These are phyloP conservation scores for Amanita muscaria DNA, from an alignment of 768 basidiomycete species.

Conservation along the genomic window DNA sequence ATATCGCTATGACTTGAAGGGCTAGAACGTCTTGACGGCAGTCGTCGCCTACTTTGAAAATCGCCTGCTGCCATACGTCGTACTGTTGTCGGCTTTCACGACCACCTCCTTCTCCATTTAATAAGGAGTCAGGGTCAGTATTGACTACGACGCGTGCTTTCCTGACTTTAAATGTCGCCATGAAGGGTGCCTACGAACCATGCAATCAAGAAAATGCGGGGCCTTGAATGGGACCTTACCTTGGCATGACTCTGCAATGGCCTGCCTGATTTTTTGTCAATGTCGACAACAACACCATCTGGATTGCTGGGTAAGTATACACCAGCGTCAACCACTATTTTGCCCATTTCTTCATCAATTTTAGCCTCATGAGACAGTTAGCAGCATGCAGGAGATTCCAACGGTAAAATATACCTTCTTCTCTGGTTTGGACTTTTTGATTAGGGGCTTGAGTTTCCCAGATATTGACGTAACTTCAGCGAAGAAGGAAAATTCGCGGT, in stretches of 20 bases:
- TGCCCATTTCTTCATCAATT: slow-evolving; percentile 99
- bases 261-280: slow-evolving; percentile 93
- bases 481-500: slow-evolving; percentile 94
- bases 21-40: slow-evolving; percentile 98
- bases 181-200: slow-evolving; percentile 86
- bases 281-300: slow-evolving; percentile 92
- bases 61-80: slow-evolving; percentile 95
- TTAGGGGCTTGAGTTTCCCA: slow-evolving; percentile 92
- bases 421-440: slow-evolving; percentile 91
- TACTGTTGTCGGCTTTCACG: slow-evolving; percentile 53
- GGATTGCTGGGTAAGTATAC: slow-evolving; percentile 98
- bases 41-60: slow-evolving; percentile 99
- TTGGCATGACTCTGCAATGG: slow-evolving; percentile 98
- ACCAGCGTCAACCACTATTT: slow-evolving; percentile 86
- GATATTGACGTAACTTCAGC: slow-evolving; percentile 96
- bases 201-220: not conserved
- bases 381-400: not conserved
- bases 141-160: slow-evolving; percentile 68
- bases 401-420: slow-evolving; percentile 62
- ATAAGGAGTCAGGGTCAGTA: slow-evolving; percentile 64
- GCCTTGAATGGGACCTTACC: slow-evolving; percentile 31
- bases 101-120: slow-evolving; percentile 53
- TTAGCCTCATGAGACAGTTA: slow-evolving; percentile 56
- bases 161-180: slow-evolving; percentile 98
- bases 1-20: slow-evolving; percentile 96